Evolutionary conservation across 2,329 filamentous ascomycete species (phyloP).

Genomic region (Colletotrichum magnum): DNA sequence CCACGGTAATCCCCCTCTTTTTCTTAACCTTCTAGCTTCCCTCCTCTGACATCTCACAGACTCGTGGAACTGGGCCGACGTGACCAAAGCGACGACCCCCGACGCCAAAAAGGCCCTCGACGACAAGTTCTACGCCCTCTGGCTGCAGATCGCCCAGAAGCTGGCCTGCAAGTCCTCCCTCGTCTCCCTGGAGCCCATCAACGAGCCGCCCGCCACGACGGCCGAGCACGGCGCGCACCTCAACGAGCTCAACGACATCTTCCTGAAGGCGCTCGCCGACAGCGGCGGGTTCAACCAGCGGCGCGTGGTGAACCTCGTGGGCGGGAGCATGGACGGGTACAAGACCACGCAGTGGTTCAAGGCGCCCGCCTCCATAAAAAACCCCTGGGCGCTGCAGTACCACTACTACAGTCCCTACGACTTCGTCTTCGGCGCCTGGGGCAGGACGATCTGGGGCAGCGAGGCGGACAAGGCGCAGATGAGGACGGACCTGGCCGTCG

Average conservation of each 20-base stretch:
- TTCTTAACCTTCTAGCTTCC: not conserved
- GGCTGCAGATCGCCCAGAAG: constrained; percentile 69
- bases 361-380: constrained; percentile 61
- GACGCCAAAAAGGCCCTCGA: constrained; percentile 67
- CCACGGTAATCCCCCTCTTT: constrained; percentile 53
- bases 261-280: constrained; percentile 66
- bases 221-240: constrained; percentile 63
- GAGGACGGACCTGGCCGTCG: constrained; percentile 62
- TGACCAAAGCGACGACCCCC: constrained; percentile 52
- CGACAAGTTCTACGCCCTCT: constrained; percentile 68
- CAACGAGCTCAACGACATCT: constrained; percentile 70
- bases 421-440: constrained; percentile 65
- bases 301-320: constrained; percentile 69
- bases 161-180: constrained; percentile 67
- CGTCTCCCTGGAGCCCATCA: constrained; percentile 72
- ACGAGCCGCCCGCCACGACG: constrained; percentile 69
- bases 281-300: constrained; percentile 69
- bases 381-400: constrained; percentile 73
- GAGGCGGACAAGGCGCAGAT: constrained; percentile 65
- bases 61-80: constrained; percentile 71
- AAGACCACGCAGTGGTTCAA: constrained; percentile 70
- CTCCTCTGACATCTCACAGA: constrained; percentile 50
- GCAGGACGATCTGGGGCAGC: constrained; percentile 72
- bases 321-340: constrained; percentile 60
- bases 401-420: constrained; percentile 73